Base-by-base conservation (phyloP, 2,329 filamentous ascomycete species). In the Cryphonectria carpinicola region DNA sequence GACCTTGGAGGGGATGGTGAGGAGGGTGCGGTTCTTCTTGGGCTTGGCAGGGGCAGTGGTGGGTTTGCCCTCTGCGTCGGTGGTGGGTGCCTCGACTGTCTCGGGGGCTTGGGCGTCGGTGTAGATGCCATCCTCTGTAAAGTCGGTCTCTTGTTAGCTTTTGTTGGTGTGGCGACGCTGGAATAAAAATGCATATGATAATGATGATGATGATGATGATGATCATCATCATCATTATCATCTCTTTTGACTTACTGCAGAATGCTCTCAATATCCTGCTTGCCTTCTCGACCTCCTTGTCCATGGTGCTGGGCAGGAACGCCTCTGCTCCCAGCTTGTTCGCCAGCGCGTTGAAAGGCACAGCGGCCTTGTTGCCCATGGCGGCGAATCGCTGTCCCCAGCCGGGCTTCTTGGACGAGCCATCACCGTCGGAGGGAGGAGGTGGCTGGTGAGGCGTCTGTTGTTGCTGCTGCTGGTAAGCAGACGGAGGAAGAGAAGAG, bases 241-340 rank as follows among this genome's bases (percentile, higher is more conserved):
- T 49, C 8, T 7, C 10, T 8, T 19, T 22, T 25, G 10, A 80
- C 89, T 77, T 85, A 92, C 90, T 96, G 84, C 94, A 97, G 81
- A 98, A 98, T 73, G 90, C 92, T 77, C 88, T 89, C 37, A 97
- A 80, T 64, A 97, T 97, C 17, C 93, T 85, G 46, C 94, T 94
- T 0, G 94, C 93, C 83, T 97, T 97, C 81, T 97, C 94, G 75
- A 92, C 92, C 82, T 97, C 95, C 80, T 94, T 94, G 78, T 97
- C 94, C 74, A 97, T 84, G 1, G 91, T 91, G 68, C 92, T 93
- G 1, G 94, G 94, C 87, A 95, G 92, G 81, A 97, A 97, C 32
- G 93, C 92, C 80, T 97, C 94, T 64, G 82, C 82, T n/a, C 94
- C 94, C 52, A 97, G 84, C 81, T 92, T 94, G 81, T 97, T 94